Conservation (phyloP, 2,329 filamentous ascomycete genomes). For the Laburnicola sp. region DNA sequence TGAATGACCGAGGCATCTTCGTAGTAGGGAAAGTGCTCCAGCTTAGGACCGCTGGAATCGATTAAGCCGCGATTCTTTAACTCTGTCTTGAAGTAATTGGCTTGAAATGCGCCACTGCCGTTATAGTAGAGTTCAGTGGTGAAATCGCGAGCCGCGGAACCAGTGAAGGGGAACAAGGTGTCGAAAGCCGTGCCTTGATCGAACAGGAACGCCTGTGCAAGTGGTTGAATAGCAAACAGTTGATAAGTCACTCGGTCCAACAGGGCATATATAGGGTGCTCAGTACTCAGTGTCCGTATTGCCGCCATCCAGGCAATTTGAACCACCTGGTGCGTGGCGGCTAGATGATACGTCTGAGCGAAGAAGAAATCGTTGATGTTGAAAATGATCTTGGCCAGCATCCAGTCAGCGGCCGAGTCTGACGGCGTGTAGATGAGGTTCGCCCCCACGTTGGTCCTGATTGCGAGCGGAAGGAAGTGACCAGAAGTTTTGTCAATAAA, state of each 20-base stretch:
- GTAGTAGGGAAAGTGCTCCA: constrained; percentile 52
- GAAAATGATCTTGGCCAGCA: constrained; percentile 56
- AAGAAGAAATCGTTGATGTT: constrained; percentile 55
- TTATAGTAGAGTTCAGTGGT: constrained; percentile 17
- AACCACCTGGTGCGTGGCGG: constrained; percentile 49
- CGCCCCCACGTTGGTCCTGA: constrained; percentile 51
- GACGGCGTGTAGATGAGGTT: constrained; percentile 53
- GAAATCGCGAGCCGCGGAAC: constrained; percentile 32
- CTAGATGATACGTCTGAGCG: constrained; percentile 51
- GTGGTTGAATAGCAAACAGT: constrained; percentile 28
- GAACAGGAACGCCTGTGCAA: constrained; percentile 29
- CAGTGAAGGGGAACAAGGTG: constrained; percentile 38
- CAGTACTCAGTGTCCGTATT: constrained; percentile 50
- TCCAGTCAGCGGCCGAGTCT: constrained; percentile 53
- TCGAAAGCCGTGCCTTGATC: constrained; percentile 35
- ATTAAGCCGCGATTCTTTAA: constrained; percentile 49
- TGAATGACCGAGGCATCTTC: constrained; percentile 49
- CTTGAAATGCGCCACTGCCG: constrained; percentile 39
- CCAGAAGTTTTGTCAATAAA: constrained; percentile 48
- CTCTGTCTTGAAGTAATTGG: constrained; percentile 47
- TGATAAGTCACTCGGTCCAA: constrained; percentile 22
- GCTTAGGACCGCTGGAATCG: constrained; percentile 40
- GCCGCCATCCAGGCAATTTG: constrained; percentile 53
- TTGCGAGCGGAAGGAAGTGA: constrained; percentile 54
- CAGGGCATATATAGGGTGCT: constrained; percentile 50